Base-by-base conservation (phyloP, 805 yeast genomes). In the Zygosaccharomyces siamensis region DNA sequence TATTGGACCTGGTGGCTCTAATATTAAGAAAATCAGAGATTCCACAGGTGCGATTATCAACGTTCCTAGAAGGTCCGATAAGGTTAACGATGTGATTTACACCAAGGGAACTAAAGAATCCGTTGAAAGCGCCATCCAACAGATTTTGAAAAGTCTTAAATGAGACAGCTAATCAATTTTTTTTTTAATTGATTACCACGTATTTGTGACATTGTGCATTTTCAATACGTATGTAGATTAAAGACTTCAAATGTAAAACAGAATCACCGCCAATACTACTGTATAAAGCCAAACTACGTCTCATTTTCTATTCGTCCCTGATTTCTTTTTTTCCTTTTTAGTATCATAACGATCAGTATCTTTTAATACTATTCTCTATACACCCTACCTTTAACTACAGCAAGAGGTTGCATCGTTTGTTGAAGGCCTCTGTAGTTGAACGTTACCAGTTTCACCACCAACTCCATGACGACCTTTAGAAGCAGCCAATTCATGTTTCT, bases 1-100 rank as follows among this genome's bases (percentile, higher is more conserved):
- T 46, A 78, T 89, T 54, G 96, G 96, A 7, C 81, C 88, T 12
- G 83, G 79, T 56, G 96, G 96, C 41, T 68, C 81, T 31, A 80
- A 78, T 52, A 73, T 88, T 61, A 80, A 76, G 59, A 69, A 70
- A 54, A 75, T 87, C 50, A 81, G 93, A 71, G 70, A 71, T 24
- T 70, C 74, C 49, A 72, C 85, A 18, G 79, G 78, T 16, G 74
- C 84, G 33, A 73, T 78, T 49, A 77, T 86, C 52, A 72, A 74
- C 43, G 80, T 86, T 47, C 95, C 93, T 56, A 79, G 80, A 66
- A 69, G 70, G 40, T 66, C 65, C 41, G 85, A 81, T 52, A 71
- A 74, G 52, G 61, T 75, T 52, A 70, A 73, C 54, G 75, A 82
- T 50, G 77, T 78, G 52, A 72, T 85, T 36, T 75, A 74, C 59